Base-by-base conservation (phyloP, 2,329 filamentous ascomycete species). In the Calonectria hawksworthii region DNA sequence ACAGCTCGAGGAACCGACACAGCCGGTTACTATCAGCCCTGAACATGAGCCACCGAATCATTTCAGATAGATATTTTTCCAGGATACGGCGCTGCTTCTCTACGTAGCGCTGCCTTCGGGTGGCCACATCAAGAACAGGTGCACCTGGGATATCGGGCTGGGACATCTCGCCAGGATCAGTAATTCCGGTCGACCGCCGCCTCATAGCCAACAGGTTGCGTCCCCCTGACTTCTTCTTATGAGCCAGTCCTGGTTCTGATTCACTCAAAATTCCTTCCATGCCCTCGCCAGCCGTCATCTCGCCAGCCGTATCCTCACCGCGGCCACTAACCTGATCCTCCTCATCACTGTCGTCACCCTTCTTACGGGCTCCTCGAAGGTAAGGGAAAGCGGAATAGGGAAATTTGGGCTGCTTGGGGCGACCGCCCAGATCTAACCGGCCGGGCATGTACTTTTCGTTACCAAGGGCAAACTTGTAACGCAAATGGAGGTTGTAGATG, bases 31-130 rank as follows among this genome's bases (percentile, higher is more conserved):
- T 98, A 85, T 99, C 96, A 9, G 97, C 93, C 59, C 96, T 92
- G 86, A 99, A 99, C 86, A 99, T 99, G 80, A 99, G 92, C 91
- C 96, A 99, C 70, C 95, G 93, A 74, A 99, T 96, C 93, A 99
- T 95, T 81, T 96, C 94, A 77, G 96, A 95, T 26, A 99, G 88
- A 83, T 99, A 99, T 64, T 93, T 92, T 83, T 99, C 97, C 38
- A 99, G 88, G 83, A 95, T 95, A 80, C 93, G 94, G 72, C 96
- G 92, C 85, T 98, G 96, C 75, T 92, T 93, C 80, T 98, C 95
- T 51, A 95, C 92, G 79, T 96, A 98, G 72, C 93, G 88, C 78
- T 88, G 87, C 56, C 85, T 82, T 73, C 87, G 81, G 16, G 81
- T 81, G 66, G 83, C 83, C 70, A 82, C 89, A 51, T 89, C 86